A percentile compares a stretch with the other conserved stretches of the same genome.
Conservation (phyloP, 352 stramenopile species). For the Pythium diclinum region DNA sequence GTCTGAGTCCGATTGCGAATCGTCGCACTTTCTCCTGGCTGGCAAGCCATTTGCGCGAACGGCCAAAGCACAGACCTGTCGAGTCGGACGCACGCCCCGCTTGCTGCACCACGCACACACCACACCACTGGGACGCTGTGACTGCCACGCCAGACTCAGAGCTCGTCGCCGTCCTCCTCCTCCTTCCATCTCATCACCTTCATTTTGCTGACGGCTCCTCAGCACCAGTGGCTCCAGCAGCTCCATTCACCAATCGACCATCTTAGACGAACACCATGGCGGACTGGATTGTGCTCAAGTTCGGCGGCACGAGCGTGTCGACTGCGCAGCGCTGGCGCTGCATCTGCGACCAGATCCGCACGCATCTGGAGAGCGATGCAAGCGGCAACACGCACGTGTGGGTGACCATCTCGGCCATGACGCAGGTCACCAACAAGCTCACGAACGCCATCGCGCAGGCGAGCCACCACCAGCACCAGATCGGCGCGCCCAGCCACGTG, state of each 20-base stretch:
- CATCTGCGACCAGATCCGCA: conserved; percentile 72
- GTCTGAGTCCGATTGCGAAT: conserved; percentile 13
- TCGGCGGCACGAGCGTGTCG: conserved; percentile 86
- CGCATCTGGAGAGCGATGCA: conserved; percentile 40
- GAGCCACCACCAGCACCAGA: conserved; percentile 16
- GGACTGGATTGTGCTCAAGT: conserved; percentile 88
- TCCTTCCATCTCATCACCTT: not conserved
- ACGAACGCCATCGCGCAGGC: conserved; percentile 53
- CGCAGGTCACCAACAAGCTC: conserved; percentile 87
- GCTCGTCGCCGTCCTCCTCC: not conserved
- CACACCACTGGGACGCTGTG: not conserved
- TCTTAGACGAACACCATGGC: not conserved
- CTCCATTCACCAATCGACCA: conserved; percentile 1
- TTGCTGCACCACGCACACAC: not conserved
- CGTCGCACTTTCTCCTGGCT: conserved; percentile 27
- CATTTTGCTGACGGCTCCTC: not conserved
- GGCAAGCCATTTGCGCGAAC: conserved; percentile 16
- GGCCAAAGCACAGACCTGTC: not conserved
- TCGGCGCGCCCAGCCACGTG: conserved; percentile 36
- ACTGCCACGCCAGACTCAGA: not conserved
- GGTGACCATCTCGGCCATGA: conserved; percentile 87
- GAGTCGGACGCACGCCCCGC: not conserved
- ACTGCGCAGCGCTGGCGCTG: conserved; percentile 70
- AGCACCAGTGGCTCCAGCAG: not conserved
- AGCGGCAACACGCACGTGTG: conserved; percentile 52